Percentiles rank a stretch among this genome's conserved stretches.
These are phyloP conservation scores for Leishmania turanica DNA, from an alignment of 208 protist genomes.

Conservation along the genomic window DNA sequence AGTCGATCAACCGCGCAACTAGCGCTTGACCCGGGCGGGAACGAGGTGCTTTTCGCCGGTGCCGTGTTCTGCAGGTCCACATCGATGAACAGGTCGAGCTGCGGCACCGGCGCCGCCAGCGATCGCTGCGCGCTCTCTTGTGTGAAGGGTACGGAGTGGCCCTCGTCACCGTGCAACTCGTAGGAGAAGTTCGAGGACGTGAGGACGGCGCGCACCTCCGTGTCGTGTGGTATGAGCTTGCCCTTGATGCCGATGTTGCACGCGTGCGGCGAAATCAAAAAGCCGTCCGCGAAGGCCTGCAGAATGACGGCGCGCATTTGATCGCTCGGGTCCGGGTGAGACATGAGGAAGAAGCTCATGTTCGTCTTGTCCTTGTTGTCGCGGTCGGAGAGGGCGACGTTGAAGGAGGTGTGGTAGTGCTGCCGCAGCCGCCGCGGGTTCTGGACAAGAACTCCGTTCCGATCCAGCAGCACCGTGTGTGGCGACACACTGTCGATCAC, in stretches of 20 bases:
- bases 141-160: conserved; percentile 64
- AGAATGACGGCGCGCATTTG: conserved; percentile 17
- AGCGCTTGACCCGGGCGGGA: conserved; percentile 4
- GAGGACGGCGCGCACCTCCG: conserved; percentile 20
- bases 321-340: conserved; percentile 12
- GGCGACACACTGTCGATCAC: conserved; percentile 60
- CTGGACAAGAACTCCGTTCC: conserved; percentile 32
- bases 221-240: conserved; percentile 1
- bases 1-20: conserved; percentile 9
- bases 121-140: conserved; percentile 32
- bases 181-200: conserved; percentile 3
- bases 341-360: conserved; percentile 10
- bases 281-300: conserved; percentile 25
- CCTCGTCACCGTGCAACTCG: conserved; percentile 45
- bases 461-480: conserved; percentile 49
- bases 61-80: conserved; percentile 16
- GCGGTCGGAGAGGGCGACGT: conserved; percentile 31
- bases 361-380: conserved; percentile 3
- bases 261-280: conserved; percentile 20
- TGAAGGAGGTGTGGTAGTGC: conserved; percentile 24
- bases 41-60: conserved; percentile 4
- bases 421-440: conserved; percentile 17
- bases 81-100: conserved; percentile 50
- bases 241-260: conserved; percentile 28
- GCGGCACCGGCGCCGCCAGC: conserved; percentile 43